A percentile compares a stretch with the other conserved stretches of the same genome.
Evolutionary conservation across 2,329 filamentous ascomycete species (phyloP).

Genomic region (Exophiala bonariae): DNA sequence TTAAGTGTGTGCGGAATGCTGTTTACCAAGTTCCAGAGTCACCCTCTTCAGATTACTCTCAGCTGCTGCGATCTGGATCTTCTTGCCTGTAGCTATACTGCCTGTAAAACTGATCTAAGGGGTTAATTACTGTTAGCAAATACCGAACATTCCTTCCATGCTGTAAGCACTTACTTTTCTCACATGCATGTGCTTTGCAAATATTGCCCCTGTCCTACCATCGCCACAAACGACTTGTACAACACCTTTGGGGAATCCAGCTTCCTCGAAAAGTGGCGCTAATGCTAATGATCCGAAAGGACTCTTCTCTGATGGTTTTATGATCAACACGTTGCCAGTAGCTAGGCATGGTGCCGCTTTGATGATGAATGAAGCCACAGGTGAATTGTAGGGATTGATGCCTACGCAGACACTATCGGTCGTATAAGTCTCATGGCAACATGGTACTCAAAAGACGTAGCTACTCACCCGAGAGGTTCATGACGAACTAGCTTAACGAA

Average conservation of each 20-base stretch:
- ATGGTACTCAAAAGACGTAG: no score
- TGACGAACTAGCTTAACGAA: constrained; percentile 28
- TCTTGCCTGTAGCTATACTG: constrained; percentile 60
- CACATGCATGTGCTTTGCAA: constrained; percentile 61
- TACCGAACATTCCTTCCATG: no score
- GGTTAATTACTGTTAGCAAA: no score
- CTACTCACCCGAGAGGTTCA: constrained; percentile 27
- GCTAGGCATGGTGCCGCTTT: constrained; percentile 41
- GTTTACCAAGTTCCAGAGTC: constrained; percentile 54
- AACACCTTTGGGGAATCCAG: constrained; percentile 57
- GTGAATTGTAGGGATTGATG: constrained; percentile 45
- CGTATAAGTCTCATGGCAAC: not conserved
- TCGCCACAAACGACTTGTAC: constrained; percentile 61
- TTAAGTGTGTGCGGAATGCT: no score
- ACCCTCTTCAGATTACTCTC: constrained; percentile 58
- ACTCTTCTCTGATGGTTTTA: constrained; percentile 26
- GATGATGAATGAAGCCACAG: constrained; percentile 38
- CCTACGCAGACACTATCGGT: constrained; percentile 28
- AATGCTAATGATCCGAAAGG: constrained; percentile 10
- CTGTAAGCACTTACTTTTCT: constrained; percentile 36
- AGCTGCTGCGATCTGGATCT: constrained; percentile 55
- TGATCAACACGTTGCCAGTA: constrained; percentile 31
- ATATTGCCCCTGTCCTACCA: constrained; percentile 57
- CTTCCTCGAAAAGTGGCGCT: constrained; percentile 6
- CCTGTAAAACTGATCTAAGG: constrained; percentile 67